Evolutionary conservation across 352 stramenopile species (phyloP).

Genomic region (Phytophthora ohioensis): DNA sequence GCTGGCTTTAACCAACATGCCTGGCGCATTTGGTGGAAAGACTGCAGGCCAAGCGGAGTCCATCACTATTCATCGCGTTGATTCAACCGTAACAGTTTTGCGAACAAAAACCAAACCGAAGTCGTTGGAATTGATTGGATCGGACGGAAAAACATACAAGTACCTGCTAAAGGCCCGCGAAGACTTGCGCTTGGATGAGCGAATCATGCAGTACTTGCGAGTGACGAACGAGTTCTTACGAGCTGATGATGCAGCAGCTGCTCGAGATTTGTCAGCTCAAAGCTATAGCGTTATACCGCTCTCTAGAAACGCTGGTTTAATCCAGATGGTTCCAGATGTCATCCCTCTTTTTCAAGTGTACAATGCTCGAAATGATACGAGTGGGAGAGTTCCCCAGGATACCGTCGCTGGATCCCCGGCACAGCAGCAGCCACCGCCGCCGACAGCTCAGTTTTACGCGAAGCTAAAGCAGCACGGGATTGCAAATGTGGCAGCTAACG

Average conservation of each 20-base stretch:
- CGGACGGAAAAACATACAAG: conserved; percentile 72
- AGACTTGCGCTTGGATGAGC: conserved; percentile 90
- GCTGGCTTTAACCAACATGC: conserved; percentile 62
- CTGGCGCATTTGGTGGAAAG: conserved; percentile 44
- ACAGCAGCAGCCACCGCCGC: conserved; percentile 39
- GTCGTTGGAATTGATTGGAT: conserved; percentile 79
- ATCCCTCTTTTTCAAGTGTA: conserved; percentile 87
- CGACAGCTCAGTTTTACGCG: conserved; percentile 83
- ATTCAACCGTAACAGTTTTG: conserved; percentile 59
- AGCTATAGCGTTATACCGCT: conserved; percentile 87
- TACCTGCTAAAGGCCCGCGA: conserved; percentile 91
- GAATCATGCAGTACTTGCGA: conserved; percentile 91
- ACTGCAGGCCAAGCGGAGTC: conserved; percentile 29
- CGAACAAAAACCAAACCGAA: conserved; percentile 91
- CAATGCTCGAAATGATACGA: conserved; percentile 52
- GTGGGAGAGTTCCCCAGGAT: conserved; percentile 30
- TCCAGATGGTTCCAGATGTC: conserved; percentile 88
- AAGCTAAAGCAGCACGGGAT: conserved; percentile 86
- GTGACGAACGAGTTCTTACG: conserved; percentile 79
- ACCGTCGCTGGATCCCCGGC: conserved; percentile 16
- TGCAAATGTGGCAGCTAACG: conserved; percentile 68
- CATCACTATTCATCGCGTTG: conserved; percentile 51
- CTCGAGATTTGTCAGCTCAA: conserved; percentile 58
- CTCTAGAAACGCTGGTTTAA: conserved; percentile 81
- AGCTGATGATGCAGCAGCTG: conserved; percentile 49